These are phyloP conservation scores for Lepidium africanum DNA, from an alignment of 345 rosid species.

Conservation along the genomic window DNA sequence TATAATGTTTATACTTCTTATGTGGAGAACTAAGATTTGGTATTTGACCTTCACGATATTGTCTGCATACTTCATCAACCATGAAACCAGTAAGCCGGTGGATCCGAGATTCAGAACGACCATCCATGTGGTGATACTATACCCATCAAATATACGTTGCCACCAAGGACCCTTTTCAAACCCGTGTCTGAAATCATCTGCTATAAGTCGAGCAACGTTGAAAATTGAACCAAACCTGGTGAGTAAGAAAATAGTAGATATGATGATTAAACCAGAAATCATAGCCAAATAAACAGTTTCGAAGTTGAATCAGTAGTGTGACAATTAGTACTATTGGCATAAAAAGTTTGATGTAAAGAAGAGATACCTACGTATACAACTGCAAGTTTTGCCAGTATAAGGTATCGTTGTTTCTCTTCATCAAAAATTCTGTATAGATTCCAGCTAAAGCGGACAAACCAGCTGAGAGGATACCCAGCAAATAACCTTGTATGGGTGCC, in stretches of 20 bases:
- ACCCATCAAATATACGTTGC: constrained; percentile 81
- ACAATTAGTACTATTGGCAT: not conserved
- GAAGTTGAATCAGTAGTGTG: not conserved
- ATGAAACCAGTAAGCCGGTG: constrained; percentile 77
- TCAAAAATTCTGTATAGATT: constrained; percentile 88
- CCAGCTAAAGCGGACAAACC: constrained; percentile 92
- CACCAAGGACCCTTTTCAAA: constrained; percentile 92
- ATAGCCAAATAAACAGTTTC: not conserved
- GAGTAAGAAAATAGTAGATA: not conserved
- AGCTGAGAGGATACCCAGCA: constrained; percentile 83
- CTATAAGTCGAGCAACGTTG: constrained; percentile 67
- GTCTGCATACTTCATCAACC: constrained; percentile 92
- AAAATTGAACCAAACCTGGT: constrained; percentile 76
- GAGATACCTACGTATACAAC: constrained; percentile 80
- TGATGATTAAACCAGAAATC: not conserved
- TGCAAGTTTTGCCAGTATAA: constrained; percentile 95
- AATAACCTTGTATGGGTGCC: constrained; percentile 83
- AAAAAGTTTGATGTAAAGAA: constrained; percentile 25
- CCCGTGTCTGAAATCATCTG: constrained; percentile 86
- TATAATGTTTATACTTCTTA: not conserved
- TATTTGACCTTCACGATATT: constrained; percentile 77
- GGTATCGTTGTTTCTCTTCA: constrained; percentile 93
- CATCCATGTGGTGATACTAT: constrained; percentile 68
- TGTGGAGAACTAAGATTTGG: not conserved
- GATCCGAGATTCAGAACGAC: constrained; percentile 82